A percentile compares a stretch with the other conserved stretches of the same genome.
phyloP scores from a whole-genome alignment of 805 yeast species.

The Clavispora phyllophila region DNA sequence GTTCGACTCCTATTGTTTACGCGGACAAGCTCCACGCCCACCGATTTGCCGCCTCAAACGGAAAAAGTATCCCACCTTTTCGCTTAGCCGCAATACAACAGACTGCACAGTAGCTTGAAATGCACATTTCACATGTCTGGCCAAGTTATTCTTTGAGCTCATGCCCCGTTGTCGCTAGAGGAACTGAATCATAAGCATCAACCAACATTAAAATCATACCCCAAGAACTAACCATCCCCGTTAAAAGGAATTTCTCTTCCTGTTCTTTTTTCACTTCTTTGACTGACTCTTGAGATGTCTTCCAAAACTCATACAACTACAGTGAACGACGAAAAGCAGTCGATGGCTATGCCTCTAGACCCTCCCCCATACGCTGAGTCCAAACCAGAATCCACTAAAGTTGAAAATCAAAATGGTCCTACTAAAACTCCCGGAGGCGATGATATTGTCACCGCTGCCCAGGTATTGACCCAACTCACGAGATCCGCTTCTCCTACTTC shows the following conservation, averaged over 20 bases:
- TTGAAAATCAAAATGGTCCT: not conserved
- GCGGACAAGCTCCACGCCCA: too few relatives aligned
- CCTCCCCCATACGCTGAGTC: not conserved
- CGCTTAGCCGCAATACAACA: too few relatives aligned
- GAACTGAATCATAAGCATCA: not conserved
- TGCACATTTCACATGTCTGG: not conserved
- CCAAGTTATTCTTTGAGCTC: not conserved
- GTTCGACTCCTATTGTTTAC: too few relatives aligned
- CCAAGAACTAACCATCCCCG: not conserved
- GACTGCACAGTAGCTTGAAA: not conserved
- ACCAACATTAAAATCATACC: not conserved
- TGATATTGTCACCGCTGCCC: conserved; percentile 36
- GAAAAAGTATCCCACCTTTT: not conserved
- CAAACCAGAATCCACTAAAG: not conserved
- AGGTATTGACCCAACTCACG: conserved; percentile 36
- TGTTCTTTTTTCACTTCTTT: not conserved
- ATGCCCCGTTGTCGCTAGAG: not conserved
- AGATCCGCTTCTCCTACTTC: conserved; percentile 18
- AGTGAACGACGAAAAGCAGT: not conserved
- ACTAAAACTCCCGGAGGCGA: conserved; percentile 5
- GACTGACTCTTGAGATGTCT: not conserved
- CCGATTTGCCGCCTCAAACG: not conserved
- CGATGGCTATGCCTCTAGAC: not conserved
- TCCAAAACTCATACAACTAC: not conserved
- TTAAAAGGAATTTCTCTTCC: not conserved